Evolutionary conservation across 768 basidiomycete species (phyloP).

Genomic region (Boletus pseudopeckii): DNA sequence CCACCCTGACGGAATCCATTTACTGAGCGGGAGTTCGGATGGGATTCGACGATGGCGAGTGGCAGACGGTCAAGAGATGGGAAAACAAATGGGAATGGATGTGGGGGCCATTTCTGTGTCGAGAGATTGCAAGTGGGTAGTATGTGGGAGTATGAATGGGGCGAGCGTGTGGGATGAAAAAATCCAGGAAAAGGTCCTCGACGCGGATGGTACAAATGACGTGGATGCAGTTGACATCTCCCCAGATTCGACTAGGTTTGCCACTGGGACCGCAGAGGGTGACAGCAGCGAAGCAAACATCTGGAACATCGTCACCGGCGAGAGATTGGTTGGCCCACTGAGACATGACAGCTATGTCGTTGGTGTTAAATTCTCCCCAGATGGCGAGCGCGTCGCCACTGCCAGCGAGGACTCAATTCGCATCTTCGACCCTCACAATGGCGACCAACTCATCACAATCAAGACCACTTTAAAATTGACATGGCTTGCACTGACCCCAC

Average conservation of each 20-base stretch:
- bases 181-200: too few species aligned
- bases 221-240: neutral
- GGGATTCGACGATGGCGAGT: neutral
- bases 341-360: neutral
- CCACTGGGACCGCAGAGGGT: neutral
- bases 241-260: neutral
- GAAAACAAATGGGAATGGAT: neutral
- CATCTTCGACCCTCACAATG: neutral
- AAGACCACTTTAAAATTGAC: accelerated
- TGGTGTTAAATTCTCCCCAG: neutral
- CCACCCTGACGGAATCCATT: neutral
- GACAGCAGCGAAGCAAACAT: neutral
- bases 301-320: neutral
- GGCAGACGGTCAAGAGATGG: neutral
- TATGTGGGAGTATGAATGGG: too few species aligned
- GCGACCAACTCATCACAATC: neutral
- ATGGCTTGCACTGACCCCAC: neutral
- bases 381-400: neutral
- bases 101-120: too few species aligned
- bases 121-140: too few species aligned
- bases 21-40: neutral
- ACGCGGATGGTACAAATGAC: too few species aligned
- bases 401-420: neutral
- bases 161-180: too few species aligned
- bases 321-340: neutral